Evolutionary conservation across 2,329 filamentous ascomycete genomes (phyloP).

Genomic region (Claviceps purpurea): DNA sequence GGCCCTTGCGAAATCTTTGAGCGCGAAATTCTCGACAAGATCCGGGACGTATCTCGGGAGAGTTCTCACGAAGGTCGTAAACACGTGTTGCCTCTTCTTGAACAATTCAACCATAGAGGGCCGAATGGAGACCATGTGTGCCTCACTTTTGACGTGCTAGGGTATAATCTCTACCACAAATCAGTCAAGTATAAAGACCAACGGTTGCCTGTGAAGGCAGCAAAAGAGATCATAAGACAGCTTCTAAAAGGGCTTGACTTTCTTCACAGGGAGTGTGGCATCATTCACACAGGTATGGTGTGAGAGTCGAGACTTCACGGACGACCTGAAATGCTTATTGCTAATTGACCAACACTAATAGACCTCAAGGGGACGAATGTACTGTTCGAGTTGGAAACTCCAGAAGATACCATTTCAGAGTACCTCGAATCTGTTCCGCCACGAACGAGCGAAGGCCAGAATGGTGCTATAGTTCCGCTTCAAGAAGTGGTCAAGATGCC

Average conservation of each 20-base stretch:
- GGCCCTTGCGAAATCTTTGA: no score
- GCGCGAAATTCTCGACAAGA: not conserved
- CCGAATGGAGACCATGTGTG: slow-evolving; percentile 19
- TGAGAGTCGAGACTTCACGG: no score
- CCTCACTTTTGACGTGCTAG: slow-evolving; percentile 18
- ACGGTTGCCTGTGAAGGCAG: not conserved
- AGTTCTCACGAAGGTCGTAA: no score
- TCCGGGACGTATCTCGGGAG: not conserved
- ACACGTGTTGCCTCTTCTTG: slow-evolving; percentile 11
- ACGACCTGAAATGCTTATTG: no score
- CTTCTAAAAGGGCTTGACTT: not conserved
- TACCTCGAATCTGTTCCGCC: not conserved
- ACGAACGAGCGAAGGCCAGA: not conserved
- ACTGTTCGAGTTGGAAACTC: not conserved
- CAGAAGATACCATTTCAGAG: not conserved
- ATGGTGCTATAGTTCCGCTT: not conserved
- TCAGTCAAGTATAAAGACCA: not conserved
- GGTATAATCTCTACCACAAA: slow-evolving; percentile 4
- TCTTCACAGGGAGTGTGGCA: not conserved
- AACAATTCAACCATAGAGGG: slow-evolving; percentile 15
- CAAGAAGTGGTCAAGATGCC: not conserved
- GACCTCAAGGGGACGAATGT: not conserved
- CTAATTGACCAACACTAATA: not conserved
- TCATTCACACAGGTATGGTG: no score
- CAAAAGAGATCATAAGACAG: not conserved